phyloP scores from a whole-genome alignment of 148 eudicot genomes.

The Vaccinium corymbosum region DNA sequence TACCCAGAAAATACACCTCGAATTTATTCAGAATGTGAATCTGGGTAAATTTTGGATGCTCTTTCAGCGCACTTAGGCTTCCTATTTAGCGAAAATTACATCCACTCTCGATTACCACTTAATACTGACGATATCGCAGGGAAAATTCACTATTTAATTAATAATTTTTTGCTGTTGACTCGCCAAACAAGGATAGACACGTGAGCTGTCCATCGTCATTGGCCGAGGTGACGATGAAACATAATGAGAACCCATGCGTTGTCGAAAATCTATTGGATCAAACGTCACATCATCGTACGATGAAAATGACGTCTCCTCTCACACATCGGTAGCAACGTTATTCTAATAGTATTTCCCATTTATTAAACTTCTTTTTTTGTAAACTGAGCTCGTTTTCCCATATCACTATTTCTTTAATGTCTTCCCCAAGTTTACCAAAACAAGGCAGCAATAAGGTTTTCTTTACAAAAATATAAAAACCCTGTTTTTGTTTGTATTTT shows the following conservation, averaged over 20 bases:
- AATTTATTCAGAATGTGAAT: too few species aligned
- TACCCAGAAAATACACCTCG: too few species aligned
- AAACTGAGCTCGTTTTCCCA: neutral
- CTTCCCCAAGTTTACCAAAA: neutral
- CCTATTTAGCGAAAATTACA: too few species aligned
- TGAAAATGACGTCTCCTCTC: neutral
- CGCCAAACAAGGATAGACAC: slow-evolving; percentile 7
- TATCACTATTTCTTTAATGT: neutral
- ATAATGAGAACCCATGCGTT: neutral
- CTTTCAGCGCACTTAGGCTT: too few species aligned
- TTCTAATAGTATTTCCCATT: neutral
- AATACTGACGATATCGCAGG: too few species aligned
- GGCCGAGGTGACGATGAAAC: neutral
- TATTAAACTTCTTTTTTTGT: neutral
- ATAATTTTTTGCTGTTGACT: neutral
- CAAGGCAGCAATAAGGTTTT: neutral
- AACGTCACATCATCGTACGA: slow-evolving; percentile 4
- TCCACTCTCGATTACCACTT: too few species aligned
- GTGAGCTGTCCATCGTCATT: neutral
- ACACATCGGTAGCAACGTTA: too few species aligned
- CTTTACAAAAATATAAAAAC: too few species aligned
- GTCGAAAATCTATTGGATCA: neutral
- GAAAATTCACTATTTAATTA: too few species aligned
- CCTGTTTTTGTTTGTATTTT: neutral
- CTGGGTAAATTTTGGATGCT: too few species aligned